Evolutionary conservation across 2,329 filamentous ascomycete genomes (phyloP).

Genomic region (Rugonectria rugulosa): DNA sequence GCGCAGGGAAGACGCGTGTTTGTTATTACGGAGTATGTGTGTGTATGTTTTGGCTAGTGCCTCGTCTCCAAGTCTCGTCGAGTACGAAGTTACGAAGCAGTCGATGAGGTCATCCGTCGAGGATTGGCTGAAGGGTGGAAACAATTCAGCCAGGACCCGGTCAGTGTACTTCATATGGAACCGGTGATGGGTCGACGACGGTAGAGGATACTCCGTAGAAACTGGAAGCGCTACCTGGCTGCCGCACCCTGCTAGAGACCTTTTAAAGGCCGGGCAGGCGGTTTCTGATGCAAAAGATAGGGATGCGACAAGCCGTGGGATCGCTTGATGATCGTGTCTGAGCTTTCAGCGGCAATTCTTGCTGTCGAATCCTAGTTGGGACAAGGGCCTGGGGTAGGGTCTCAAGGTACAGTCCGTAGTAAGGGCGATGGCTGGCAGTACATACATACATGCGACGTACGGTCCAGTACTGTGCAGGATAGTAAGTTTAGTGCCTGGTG

Average conservation of each 20-base stretch:
- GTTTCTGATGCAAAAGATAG: not conserved
- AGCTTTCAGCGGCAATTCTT: not conserved
- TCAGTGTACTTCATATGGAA: conserved; percentile 12
- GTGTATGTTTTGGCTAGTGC: no score
- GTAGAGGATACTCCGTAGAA: not conserved
- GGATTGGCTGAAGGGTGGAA: conserved; percentile 7
- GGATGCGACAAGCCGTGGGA: not conserved
- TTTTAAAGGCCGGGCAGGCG: not conserved
- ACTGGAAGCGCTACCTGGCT: not conserved
- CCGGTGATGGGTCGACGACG: not conserved
- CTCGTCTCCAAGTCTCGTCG: not conserved
- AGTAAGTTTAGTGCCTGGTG: conserved; percentile 5
- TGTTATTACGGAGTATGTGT: no score
- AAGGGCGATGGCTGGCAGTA: conserved; percentile 4
- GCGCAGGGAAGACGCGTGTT: conserved; percentile 2
- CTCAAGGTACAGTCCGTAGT: no score
- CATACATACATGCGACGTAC: no score
- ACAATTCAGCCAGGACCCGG: not conserved
- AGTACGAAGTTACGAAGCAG: conserved; percentile 5
- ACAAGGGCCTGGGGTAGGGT: conserved; percentile 3
- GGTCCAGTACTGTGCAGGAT: no score
- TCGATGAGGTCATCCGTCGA: conserved; percentile 21
- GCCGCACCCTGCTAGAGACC: not conserved
- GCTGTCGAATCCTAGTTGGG: conserved; percentile 2
- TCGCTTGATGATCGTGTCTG: not conserved